phyloP scores from a whole-genome alignment of 768 basidiomycete genomes.

The Rhizopogon rudus region DNA sequence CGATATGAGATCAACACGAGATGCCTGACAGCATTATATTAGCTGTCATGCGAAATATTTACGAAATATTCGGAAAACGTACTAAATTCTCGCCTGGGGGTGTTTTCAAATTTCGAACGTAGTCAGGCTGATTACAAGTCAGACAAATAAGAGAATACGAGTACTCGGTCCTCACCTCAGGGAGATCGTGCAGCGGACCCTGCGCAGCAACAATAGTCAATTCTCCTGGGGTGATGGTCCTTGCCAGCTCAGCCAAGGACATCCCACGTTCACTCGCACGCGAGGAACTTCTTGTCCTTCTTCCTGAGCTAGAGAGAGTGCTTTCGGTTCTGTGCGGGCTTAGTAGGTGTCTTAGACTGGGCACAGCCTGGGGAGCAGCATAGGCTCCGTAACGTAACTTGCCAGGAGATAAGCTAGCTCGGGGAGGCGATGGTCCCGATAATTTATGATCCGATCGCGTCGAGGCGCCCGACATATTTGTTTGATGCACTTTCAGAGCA shows the following conservation, averaged over 20 bases:
- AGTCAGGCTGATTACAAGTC: neutral
- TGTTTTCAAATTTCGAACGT: neutral
- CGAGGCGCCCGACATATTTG: constrained; percentile 6
- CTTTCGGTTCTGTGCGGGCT: constrained; percentile 28
- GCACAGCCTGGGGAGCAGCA: constrained; percentile 50
- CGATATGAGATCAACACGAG: constrained; percentile 56
- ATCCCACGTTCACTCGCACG: constrained; percentile 16
- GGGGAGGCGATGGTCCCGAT: constrained; percentile 11
- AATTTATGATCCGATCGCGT: neutral
- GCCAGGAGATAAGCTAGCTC: constrained; percentile 28
- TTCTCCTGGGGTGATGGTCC: constrained; percentile 27
- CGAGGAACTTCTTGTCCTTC: constrained; percentile 27
- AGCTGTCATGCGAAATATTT: constrained; percentile 5
- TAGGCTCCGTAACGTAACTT: constrained; percentile 71
- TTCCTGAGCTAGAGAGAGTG: constrained; percentile 32
- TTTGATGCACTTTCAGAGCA: constrained; percentile 38
- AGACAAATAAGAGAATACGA: neutral
- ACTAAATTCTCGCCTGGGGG: constrained; percentile 16
- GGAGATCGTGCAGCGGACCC: constrained; percentile 6
- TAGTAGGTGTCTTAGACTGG: constrained; percentile 35
- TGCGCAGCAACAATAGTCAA: constrained; percentile 21
- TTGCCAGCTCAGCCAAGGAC: constrained; percentile 20
- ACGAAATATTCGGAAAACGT: constrained; percentile 2
- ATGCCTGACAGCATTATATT: constrained; percentile 22
- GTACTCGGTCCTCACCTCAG: constrained; percentile 13